Evolutionary conservation across 2,329 filamentous ascomycete species (phyloP).

Genomic region (Trichoderma sp.): DNA sequence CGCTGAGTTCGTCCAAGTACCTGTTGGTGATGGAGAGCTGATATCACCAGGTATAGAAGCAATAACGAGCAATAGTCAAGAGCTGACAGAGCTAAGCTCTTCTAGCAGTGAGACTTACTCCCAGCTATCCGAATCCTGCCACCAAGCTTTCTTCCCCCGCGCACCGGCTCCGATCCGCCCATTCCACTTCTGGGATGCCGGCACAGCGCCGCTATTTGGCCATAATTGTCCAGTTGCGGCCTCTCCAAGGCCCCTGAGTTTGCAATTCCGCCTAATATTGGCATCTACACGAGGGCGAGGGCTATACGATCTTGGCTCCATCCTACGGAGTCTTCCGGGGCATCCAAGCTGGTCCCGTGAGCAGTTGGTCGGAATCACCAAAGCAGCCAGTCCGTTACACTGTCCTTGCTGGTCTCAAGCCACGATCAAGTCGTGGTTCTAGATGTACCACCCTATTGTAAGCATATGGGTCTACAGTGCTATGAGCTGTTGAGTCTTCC

Average conservation of each 20-base stretch:
- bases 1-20: too few relatives aligned
- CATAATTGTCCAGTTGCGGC: conserved; percentile 15
- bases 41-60: neutral
- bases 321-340: neutral
- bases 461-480: neutral
- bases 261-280: too few relatives aligned
- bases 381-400: conserved; percentile 4
- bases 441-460: too few relatives aligned
- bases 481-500: neutral
- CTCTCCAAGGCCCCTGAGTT: neutral
- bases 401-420: neutral
- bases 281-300: neutral
- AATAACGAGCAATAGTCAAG: neutral
- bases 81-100: neutral
- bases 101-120: too few relatives aligned
- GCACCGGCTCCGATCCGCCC: conserved; percentile 23
- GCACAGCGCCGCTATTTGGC: conserved; percentile 5
- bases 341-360: conserved; percentile 8
- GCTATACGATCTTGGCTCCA: neutral
- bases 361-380: conserved; percentile 8
- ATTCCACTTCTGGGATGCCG: conserved; percentile 28
- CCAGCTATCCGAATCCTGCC: too few relatives aligned
- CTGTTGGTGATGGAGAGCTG: too few relatives aligned
- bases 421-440: neutral
- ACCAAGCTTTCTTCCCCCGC: neutral